These are phyloP conservation scores for Neurospora terricola DNA, from an alignment of 495 filamentous ascomycete species.

Conservation along the genomic window DNA sequence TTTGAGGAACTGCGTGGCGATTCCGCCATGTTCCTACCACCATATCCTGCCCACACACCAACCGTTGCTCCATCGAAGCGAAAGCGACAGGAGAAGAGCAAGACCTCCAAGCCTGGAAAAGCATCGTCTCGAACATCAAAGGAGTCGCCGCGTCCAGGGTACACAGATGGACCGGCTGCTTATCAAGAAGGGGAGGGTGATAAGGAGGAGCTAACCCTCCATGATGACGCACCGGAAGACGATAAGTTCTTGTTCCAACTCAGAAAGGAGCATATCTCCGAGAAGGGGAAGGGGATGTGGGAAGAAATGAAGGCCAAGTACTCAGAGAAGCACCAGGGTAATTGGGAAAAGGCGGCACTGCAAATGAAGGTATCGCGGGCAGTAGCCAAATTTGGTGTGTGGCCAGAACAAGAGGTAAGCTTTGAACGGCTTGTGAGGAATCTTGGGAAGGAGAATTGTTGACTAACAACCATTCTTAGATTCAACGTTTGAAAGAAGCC, in stretches of 20 bases:
- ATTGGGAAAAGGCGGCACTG: conserved; percentile 33
- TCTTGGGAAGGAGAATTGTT: background rate
- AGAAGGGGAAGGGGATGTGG: conserved; percentile 45
- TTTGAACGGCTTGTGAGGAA: background rate
- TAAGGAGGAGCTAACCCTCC: conserved; percentile 21
- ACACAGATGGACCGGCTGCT: background rate
- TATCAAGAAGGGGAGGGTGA: conserved; percentile 9
- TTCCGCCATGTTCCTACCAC: conserved; percentile 8
- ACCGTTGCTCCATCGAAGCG: conserved; percentile 9
- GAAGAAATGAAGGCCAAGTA: conserved; percentile 38
- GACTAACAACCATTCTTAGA: conserved; percentile 10
- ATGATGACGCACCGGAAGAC: conserved; percentile 35
- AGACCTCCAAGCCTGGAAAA: conserved; percentile 12
- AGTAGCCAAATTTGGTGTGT: conserved; percentile 33
- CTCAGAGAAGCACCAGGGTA: conserved; percentile 28
- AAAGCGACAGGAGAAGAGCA: conserved; percentile 11
- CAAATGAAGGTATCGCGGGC: conserved; percentile 41
- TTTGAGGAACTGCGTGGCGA: conserved; percentile 21
- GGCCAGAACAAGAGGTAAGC: conserved; percentile 37
- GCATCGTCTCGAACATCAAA: conserved; percentile 17
- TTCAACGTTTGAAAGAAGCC: conserved; percentile 20
- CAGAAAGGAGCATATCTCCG: conserved; percentile 30
- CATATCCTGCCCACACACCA: conserved; percentile 17
- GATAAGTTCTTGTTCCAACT: conserved; percentile 35
- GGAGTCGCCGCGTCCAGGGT: conserved; percentile 7